Conservation (phyloP, 2,329 filamentous ascomycete genomes). For the Xylariaceae sp. region DNA sequence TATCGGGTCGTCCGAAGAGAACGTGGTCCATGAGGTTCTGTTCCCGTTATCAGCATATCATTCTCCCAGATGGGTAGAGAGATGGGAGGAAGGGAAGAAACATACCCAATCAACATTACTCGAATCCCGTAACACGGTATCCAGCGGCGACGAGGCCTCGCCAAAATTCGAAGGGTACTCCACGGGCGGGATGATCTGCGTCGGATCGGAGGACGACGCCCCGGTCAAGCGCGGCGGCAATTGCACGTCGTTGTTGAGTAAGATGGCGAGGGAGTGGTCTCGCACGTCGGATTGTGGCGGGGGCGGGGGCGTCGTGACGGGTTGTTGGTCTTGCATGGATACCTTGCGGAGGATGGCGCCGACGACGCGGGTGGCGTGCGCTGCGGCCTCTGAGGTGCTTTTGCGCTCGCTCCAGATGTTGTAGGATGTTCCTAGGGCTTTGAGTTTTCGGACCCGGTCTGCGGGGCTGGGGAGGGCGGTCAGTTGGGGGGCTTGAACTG, state of each 20-base stretch:
- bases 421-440: slow-evolving; percentile 37
- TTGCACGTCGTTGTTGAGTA: slow-evolving; percentile 32
- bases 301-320: slow-evolving; percentile 18
- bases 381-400: slow-evolving; percentile 37
- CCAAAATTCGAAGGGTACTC: slow-evolving; percentile 31
- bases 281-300: slow-evolving; percentile 28
- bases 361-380: slow-evolving; percentile 40
- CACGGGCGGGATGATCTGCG: slow-evolving; percentile 22
- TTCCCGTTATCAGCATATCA: slow-evolving; percentile 13
- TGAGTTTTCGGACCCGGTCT: slow-evolving; percentile 34
- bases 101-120: slow-evolving; percentile 40
- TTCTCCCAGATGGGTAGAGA: neutral
- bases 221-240: slow-evolving; percentile 16
- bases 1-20: slow-evolving; percentile 27
- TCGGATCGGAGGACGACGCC: slow-evolving; percentile 24
- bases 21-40: slow-evolving; percentile 30
- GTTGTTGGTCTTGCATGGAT: slow-evolving; percentile 28
- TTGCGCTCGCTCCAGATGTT: slow-evolving; percentile 40
- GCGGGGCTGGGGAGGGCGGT: slow-evolving; percentile 26
- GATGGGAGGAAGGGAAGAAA: neutral
- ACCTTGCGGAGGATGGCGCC: slow-evolving; percentile 39
- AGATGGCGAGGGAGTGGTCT: slow-evolving; percentile 30
- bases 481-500: neutral
- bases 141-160: slow-evolving; percentile 33
- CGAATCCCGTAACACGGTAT: slow-evolving; percentile 34